Percentiles rank a stretch among this genome's conserved stretches.
phyloP scores from a whole-genome alignment of 768 basidiomycete species.

The Suillus weaverae region DNA sequence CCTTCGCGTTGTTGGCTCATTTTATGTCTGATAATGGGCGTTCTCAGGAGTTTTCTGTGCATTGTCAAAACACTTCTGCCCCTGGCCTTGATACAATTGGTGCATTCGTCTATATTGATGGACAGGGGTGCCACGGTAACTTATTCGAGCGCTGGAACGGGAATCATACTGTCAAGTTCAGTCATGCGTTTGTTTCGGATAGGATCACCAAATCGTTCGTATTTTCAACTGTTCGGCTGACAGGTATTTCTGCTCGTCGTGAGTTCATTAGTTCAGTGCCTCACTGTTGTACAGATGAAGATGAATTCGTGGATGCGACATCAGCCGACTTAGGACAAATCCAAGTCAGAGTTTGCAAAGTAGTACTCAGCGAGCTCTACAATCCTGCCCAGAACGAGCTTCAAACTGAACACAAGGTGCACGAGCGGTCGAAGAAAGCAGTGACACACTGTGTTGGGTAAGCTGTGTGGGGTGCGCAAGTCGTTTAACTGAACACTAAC shows the following conservation, averaged over 20 bases:
- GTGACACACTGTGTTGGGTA: conserved; percentile 31
- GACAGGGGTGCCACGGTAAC: conserved; percentile 11
- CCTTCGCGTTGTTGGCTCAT: not conserved
- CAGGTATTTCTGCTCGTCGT: conserved; percentile 21
- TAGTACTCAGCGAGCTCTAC: not conserved
- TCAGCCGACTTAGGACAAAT: conserved; percentile 12
- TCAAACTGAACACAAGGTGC: conserved; percentile 21
- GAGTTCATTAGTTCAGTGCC: too few species aligned
- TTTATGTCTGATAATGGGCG: not conserved
- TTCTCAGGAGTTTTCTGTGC: conserved; percentile 27
- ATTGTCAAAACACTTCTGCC: conserved; percentile 3
- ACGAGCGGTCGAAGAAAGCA: conserved; percentile 33
- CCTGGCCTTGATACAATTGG: not conserved
- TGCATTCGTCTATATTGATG: conserved; percentile 20
- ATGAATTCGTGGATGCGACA: conserved; percentile 19
- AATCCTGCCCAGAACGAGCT: not conserved
- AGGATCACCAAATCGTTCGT: conserved; percentile 22
- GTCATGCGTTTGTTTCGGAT: conserved; percentile 9
- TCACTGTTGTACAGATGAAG: conserved; percentile 27
- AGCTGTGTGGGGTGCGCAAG: conserved; percentile 22
- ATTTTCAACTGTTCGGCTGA: conserved; percentile 29
- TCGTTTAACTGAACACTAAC: not conserved
- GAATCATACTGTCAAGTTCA: not conserved
- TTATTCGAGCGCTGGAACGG: not conserved
- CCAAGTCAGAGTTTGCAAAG: not conserved